Evolutionary conservation across 257 asterid genomes (phyloP).

Genomic region (Solanum rostratum): DNA sequence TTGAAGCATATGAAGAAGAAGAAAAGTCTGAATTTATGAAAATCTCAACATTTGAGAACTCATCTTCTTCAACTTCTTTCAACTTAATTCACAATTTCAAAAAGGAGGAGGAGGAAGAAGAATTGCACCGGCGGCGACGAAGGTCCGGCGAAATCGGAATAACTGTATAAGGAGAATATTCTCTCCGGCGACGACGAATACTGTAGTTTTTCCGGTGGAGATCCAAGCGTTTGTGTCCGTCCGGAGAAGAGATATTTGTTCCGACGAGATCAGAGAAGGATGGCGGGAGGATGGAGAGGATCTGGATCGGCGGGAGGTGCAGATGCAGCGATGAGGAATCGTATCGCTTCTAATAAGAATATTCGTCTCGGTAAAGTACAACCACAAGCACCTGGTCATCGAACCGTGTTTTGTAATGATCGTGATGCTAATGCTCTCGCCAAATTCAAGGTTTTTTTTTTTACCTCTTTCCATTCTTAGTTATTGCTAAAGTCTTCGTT

Average conservation of each 20-base stretch:
- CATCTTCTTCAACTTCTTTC: not conserved
- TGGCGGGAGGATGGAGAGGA: slow-evolving; percentile 89
- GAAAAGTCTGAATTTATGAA: not conserved
- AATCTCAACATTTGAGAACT: not conserved
- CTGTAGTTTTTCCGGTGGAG: not conserved
- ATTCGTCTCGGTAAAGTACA: slow-evolving; percentile 88
- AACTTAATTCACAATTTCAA: not conserved
- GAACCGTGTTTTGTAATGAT: slow-evolving; percentile 95
- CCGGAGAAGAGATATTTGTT: slow-evolving; percentile 24
- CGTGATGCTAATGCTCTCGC: slow-evolving; percentile 77
- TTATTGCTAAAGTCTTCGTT: not conserved
- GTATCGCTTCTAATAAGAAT: slow-evolving; percentile 35
- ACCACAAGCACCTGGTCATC: slow-evolving; percentile 98
- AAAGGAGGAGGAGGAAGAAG: not conserved
- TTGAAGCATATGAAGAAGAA: not conserved
- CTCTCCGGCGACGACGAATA: not conserved
- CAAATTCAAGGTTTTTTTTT: slow-evolving; percentile 55
- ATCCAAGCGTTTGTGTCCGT: not conserved
- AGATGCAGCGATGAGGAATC: slow-evolving; percentile 17
- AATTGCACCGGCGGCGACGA: not conserved
- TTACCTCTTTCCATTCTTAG: not conserved
- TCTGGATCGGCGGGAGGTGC: slow-evolving; percentile 38
- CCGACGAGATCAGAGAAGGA: slow-evolving; percentile 31
- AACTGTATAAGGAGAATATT: not conserved
- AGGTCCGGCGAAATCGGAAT: not conserved